phyloP scores from a whole-genome alignment of 2,329 filamentous ascomycete genomes.

The Cladosporium sp. region DNA sequence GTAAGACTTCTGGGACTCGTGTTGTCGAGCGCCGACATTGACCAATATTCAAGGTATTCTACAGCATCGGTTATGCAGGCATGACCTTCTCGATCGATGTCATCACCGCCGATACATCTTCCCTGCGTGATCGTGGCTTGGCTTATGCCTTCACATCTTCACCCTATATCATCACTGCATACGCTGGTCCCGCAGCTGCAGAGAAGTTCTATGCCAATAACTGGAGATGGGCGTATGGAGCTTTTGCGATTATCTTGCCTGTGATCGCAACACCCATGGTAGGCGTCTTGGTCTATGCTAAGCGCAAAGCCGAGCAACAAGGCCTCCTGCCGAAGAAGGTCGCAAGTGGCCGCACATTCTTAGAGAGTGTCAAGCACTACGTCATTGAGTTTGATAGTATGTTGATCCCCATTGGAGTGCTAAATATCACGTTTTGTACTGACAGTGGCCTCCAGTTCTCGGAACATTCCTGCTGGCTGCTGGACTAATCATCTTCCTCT shows the following conservation, averaged over 20 bases:
- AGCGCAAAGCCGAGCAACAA: slow-evolving; percentile 54
- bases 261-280: slow-evolving; percentile 58
- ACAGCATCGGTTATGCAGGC: slow-evolving; percentile 51
- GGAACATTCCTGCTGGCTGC: slow-evolving; percentile 58
- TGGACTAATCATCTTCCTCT: slow-evolving; percentile 60
- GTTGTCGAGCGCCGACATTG: too few species aligned
- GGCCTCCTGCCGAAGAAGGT: slow-evolving; percentile 45
- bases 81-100: slow-evolving; percentile 9
- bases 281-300: slow-evolving; percentile 54
- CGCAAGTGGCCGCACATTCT: slow-evolving; percentile 43
- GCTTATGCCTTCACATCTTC: slow-evolving; percentile 60
- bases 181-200: slow-evolving; percentile 44
- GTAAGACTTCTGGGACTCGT: background rate
- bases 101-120: slow-evolving; percentile 52
- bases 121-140: slow-evolving; percentile 61
- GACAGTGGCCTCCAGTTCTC: slow-evolving; percentile 34
- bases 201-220: slow-evolving; percentile 45
- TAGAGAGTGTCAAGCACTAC: slow-evolving; percentile 51
- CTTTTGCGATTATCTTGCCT: slow-evolving; percentile 62
- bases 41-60: slow-evolving; percentile 51
- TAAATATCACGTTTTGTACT: background rate
- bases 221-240: slow-evolving; percentile 61
- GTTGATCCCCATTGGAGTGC: background rate
- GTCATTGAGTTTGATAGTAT: slow-evolving; percentile 56
- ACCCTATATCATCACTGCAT: slow-evolving; percentile 63